A percentile compares a stretch with the other conserved stretches of the same genome.
phyloP scores from a whole-genome alignment of 345 rosid species.

The Dipteronia dyeriana region DNA sequence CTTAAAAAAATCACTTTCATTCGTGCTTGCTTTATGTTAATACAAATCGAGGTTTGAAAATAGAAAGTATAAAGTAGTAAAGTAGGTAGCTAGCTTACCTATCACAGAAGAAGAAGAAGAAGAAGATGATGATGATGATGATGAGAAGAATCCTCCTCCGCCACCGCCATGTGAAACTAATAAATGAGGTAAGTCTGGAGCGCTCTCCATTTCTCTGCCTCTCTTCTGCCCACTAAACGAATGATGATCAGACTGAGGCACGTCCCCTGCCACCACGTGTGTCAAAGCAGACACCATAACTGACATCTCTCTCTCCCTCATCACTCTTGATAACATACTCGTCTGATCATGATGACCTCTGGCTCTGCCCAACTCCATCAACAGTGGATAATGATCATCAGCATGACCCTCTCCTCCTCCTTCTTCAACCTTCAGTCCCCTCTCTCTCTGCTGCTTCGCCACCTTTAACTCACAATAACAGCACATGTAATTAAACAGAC shows the following conservation, averaged over 20 bases:
- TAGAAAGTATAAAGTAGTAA: too few species aligned
- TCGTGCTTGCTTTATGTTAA: too few species aligned
- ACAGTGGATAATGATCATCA: too few species aligned
- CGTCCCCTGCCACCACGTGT: slow-evolving; percentile 69
- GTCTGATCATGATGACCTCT: not conserved
- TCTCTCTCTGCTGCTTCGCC: slow-evolving; percentile 31
- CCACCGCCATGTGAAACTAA: slow-evolving; percentile 17
- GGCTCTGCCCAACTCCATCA: too few species aligned
- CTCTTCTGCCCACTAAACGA: slow-evolving; percentile 33
- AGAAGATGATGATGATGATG: not conserved
- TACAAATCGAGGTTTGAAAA: too few species aligned
- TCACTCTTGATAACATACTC: slow-evolving; percentile 24
- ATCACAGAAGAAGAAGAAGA: slow-evolving; percentile 12
- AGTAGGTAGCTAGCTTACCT: slow-evolving; percentile 22
- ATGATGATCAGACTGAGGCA: slow-evolving; percentile 11
- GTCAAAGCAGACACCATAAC: slow-evolving; percentile 74
- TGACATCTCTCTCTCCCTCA: slow-evolving; percentile 72
- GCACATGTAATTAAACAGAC: not conserved
- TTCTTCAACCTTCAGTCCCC: not conserved
- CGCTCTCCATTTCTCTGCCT: slow-evolving; percentile 40
- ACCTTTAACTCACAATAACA: slow-evolving; percentile 26
- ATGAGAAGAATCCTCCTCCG: not conserved
- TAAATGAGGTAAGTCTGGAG: slow-evolving; percentile 17
- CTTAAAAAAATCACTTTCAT: too few species aligned
- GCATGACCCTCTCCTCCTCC: not conserved